Evolutionary conservation across 192 early-diverging fungal genomes (phyloP).

Genomic region (Phycomyces blakesleeanus): DNA sequence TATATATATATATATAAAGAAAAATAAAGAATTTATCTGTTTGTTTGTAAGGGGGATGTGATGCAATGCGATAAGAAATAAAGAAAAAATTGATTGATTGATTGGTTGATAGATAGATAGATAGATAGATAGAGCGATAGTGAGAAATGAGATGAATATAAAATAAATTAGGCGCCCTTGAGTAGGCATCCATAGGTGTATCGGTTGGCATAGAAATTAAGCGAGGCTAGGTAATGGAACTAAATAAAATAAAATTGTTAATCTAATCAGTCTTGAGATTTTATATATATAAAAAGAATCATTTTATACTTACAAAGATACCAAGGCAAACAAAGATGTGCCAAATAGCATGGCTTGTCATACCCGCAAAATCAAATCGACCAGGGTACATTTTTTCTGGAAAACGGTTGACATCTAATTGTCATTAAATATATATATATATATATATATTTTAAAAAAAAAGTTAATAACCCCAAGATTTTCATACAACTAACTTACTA

Average conservation of each 20-base stretch:
- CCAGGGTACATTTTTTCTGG: constrained; percentile 62
- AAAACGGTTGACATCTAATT: constrained; percentile 58
- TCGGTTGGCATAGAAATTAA: constrained; percentile 51
- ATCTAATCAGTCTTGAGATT: too few relatives aligned
- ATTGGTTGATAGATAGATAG: too few relatives aligned
- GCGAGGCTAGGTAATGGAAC: constrained; percentile 55
- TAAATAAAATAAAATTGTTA: too few relatives aligned
- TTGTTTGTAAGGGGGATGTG: background rate
- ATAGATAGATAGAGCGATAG: too few relatives aligned
- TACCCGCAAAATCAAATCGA: constrained; percentile 51
- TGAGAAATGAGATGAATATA: too few relatives aligned
- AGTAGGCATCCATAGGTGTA: constrained; percentile 45
- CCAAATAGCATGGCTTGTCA: constrained; percentile 61
- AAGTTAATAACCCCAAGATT: too few relatives aligned
- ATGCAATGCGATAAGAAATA: background rate
- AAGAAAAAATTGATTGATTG: too few relatives aligned
- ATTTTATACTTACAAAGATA: constrained; percentile 49
- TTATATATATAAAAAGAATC: too few relatives aligned
- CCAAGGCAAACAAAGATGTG: constrained; percentile 59
- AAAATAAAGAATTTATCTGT: background rate
- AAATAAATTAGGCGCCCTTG: constrained; percentile 1
- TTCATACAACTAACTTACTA: too few relatives aligned
- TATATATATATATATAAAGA: background rate
- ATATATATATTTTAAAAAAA: too few relatives aligned
- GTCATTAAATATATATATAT: too few relatives aligned